Percentiles rank a stretch among this genome's conserved stretches.
Evolutionary conservation across 768 basidiomycete species (phyloP).

Genomic region (Mycena maculata): DNA sequence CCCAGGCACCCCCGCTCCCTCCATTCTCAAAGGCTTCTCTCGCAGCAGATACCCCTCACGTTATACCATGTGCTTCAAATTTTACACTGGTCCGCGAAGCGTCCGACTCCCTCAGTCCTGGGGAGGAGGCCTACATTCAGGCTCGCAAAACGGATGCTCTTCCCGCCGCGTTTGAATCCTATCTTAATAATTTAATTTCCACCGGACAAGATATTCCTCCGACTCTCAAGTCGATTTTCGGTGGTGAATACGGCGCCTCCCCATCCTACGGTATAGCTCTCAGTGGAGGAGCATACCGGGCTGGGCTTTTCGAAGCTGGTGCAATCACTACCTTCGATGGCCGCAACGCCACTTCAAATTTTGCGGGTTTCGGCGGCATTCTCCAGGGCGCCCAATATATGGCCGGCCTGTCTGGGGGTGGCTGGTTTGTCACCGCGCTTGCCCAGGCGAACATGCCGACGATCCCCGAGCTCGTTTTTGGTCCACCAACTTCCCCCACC

Average conservation of each 20-base stretch:
- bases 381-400: slow-evolving; percentile 64
- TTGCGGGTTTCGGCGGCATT: slow-evolving; percentile 59
- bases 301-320: slow-evolving; percentile 64
- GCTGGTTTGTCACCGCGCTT: slow-evolving; percentile 54
- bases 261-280: slow-evolving; percentile 60
- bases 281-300: slow-evolving; percentile 68
- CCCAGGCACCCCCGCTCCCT: slow-evolving; percentile 18
- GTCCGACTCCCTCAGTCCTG: slow-evolving; percentile 41
- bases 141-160: slow-evolving; percentile 47
- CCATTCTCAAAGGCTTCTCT: slow-evolving; percentile 25
- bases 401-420: slow-evolving; percentile 59
- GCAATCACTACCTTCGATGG: slow-evolving; percentile 59
- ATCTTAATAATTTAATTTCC: slow-evolving; percentile 51
- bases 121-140: slow-evolving; percentile 51
- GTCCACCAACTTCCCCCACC: slow-evolving; percentile 15
- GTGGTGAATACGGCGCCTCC: slow-evolving; percentile 30
- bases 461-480: slow-evolving; percentile 52
- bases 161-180: slow-evolving; percentile 52
- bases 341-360: slow-evolving; percentile 54
- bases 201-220: slow-evolving; percentile 43
- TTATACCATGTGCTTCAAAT: slow-evolving; percentile 4
- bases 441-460: slow-evolving; percentile 54
- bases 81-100: slow-evolving; percentile 24
- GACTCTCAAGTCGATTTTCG: slow-evolving; percentile 49
- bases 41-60: slow-evolving; percentile 21